phyloP scores from a whole-genome alignment of 805 yeast species.

The Osmozyma mogii region DNA sequence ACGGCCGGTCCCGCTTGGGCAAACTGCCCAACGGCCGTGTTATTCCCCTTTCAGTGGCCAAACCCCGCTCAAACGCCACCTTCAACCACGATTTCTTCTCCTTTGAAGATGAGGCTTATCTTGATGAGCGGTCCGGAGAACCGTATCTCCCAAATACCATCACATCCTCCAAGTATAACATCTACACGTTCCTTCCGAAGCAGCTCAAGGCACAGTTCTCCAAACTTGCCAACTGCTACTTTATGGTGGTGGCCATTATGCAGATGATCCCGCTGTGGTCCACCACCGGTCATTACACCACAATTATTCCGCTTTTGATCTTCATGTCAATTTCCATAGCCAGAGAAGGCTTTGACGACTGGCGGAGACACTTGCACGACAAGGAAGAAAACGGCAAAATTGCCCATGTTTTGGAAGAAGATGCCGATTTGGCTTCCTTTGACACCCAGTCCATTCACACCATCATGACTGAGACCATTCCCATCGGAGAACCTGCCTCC shows the following conservation, averaged over 20 bases:
- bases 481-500: conserved; percentile 8
- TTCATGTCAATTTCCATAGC: conserved; percentile 85
- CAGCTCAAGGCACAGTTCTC: conserved; percentile 89
- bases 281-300: conserved; percentile 91
- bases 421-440: conserved; percentile 17
- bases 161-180: conserved; percentile 80
- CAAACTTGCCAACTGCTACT: conserved; percentile 85
- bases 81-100: conserved; percentile 24
- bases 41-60: conserved; percentile 55
- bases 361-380: conserved; percentile 79
- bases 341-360: conserved; percentile 92
- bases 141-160: conserved; percentile 64
- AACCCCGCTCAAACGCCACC: conserved; percentile 22
- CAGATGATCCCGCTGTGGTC: conserved; percentile 98
- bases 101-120: conserved; percentile 20
- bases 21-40: conserved; percentile 54
- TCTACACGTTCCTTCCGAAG: conserved; percentile 77
- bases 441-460: conserved; percentile 33
- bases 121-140: conserved; percentile 62
- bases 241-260: conserved; percentile 80
- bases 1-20: conserved; percentile 5
- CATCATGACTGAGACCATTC: conserved; percentile 31
- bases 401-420: conserved; percentile 25
- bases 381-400: conserved; percentile 63
- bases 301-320: conserved; percentile 79